Evolutionary conservation across 495 filamentous ascomycete species (phyloP), one percentile per base, ranked within the genome.

Genomic region (Thermothielavioides terrestris): DNA sequence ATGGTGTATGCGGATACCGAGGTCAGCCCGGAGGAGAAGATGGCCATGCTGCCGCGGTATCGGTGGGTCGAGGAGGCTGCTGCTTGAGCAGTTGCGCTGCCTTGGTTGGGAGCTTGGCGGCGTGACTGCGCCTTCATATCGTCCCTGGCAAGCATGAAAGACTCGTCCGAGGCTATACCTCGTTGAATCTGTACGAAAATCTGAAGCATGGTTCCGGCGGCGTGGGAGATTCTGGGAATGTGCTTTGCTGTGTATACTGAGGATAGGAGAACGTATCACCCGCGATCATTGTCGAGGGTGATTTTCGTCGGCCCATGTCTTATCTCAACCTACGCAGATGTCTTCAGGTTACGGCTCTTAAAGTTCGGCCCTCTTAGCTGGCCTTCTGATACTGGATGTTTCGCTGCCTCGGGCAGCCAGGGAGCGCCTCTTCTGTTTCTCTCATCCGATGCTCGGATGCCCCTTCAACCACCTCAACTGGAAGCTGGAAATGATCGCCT

Each of bases 11-110:
- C 78, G 35, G 84, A 89, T 62, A 79, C 83, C 37, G 84, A 86
- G 38, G 71, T 79, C 59, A 89, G 85, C 56, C 88, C 88, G 21
- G 88, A 94, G 69, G 88, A 94, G 72, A 88, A 81, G 68, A 89
- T 91, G 86, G 82, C 86, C 23, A 63, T 68, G 55, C 68, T 94
- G 68, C 74, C 85, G 42, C 81, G 80, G 70, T 94, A 91, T 71
- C 80, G 81, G 59, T 86, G 49, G 49, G 49, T 52, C 1, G 54
- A 83, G 64, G 75, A 72, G 52, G 55, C 53, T 32, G 48, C 40
- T 38, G 42, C 32, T 26, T 49, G 47, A 36, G 35, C 17, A 12
- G 26, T 34, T 40, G 42, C 38, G n/a, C n/a, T n/a, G n/a, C n/a
- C n/a, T n/a, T n/a, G n/a, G n/a, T n/a, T n/a, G n/a, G n/a, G n/a